These are phyloP conservation scores for Hanseniaspora mollemarum DNA, from an alignment of 805 yeast genomes.

Conservation along the genomic window DNA sequence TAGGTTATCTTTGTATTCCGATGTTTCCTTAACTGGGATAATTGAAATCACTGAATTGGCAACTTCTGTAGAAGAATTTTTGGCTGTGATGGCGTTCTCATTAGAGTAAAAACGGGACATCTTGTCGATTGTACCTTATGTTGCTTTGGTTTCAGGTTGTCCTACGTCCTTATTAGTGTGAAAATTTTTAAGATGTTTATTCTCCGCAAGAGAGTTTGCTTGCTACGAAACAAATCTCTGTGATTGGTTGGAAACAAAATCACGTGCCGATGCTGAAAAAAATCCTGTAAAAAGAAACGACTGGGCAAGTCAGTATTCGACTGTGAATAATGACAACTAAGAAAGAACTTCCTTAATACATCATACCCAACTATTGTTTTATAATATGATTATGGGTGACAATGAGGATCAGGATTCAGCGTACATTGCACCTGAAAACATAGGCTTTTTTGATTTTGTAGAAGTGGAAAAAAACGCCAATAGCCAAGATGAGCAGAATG, in stretches of 20 bases:
- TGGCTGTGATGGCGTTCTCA: not conserved
- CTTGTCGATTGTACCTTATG: not conserved
- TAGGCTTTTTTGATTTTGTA: slow-evolving; percentile 8
- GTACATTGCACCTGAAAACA: not conserved
- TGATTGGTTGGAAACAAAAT: no score
- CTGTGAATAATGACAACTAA: no score
- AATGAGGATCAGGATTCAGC: not conserved
- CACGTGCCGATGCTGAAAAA: no score
- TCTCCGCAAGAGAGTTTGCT: no score
- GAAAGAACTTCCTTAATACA: no score
- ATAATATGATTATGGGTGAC: not conserved
- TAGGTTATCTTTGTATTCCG: not conserved
- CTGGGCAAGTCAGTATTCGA: no score
- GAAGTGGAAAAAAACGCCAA: slow-evolving; percentile 9
- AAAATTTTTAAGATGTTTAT: no score
- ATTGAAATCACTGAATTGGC: not conserved
- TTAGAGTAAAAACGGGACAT: slow-evolving; percentile 2
- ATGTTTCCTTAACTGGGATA: not conserved
- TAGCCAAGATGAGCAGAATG: not conserved
- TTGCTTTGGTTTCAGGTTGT: not conserved
- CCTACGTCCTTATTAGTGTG: not conserved
- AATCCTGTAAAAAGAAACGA: no score
- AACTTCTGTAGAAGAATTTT: not conserved
- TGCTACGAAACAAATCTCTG: no score
- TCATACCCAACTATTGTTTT: no score